A percentile compares a stretch with the other conserved stretches of the same genome.
Conservation (phyloP, 495 filamentous ascomycete genomes). For the Parathielavia hyrcaniae region DNA sequence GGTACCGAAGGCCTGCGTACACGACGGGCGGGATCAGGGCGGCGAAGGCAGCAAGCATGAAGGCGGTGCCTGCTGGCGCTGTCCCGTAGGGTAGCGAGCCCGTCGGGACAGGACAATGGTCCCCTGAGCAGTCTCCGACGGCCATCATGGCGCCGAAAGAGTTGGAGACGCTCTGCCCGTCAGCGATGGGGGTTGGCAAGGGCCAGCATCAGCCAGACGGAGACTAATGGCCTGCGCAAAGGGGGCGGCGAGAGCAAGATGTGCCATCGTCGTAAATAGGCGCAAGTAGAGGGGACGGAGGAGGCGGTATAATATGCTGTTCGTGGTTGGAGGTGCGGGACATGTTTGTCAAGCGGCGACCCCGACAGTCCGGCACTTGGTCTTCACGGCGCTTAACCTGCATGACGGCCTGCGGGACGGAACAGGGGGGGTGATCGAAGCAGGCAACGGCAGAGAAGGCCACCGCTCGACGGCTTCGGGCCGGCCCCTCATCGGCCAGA, state of each 20-base stretch:
- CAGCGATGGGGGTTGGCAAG: neutral
- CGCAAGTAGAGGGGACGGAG: neutral
- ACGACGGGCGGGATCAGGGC: conserved; percentile 33
- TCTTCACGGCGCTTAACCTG: conserved; percentile 14
- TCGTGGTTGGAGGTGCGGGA: neutral
- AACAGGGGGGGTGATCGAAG: neutral
- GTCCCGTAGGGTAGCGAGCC: conserved; percentile 30
- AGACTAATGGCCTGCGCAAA: neutral
- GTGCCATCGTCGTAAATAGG: neutral
- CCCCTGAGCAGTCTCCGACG: conserved; percentile 15
- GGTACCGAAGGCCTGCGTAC: conserved; percentile 36
- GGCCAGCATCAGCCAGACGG: conserved; percentile 4
- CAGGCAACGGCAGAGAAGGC: neutral
- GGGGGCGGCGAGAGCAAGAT: neutral
- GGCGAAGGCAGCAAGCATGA: conserved; percentile 40
- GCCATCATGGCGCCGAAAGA: conserved; percentile 7
- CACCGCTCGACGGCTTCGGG: neutral
- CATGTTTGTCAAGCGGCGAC: conserved; percentile 4
- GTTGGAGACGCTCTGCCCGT: conserved; percentile 5
- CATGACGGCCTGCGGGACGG: neutral
- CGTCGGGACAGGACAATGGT: conserved; percentile 19
- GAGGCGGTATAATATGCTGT: conserved; percentile 11
- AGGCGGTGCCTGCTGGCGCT: conserved; percentile 29
- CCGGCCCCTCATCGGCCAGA: neutral
- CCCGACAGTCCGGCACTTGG: conserved; percentile 18